These are phyloP conservation scores for Puccinia triticina DNA, from an alignment of 1,284 basidiomycete genomes.

Conservation along the genomic window DNA sequence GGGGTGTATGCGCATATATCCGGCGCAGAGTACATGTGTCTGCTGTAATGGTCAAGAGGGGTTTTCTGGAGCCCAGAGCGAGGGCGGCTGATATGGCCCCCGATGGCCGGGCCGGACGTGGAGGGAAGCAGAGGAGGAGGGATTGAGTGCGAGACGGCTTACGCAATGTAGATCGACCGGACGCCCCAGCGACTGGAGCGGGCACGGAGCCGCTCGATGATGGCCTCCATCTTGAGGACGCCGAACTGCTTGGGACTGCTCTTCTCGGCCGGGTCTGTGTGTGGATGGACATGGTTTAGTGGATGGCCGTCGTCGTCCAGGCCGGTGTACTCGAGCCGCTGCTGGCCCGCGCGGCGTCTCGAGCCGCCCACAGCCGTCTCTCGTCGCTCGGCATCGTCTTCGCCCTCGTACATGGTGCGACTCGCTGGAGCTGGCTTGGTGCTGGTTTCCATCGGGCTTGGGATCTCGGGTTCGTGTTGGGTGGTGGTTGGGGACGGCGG, in stretches of 20 bases:
- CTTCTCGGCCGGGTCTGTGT: background rate
- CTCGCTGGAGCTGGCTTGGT: background rate
- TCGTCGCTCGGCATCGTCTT: background rate
- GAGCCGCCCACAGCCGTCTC: background rate
- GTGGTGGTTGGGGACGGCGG: no score
- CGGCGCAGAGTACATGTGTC: no score
- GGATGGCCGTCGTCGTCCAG: background rate
- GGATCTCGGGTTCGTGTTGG: background rate
- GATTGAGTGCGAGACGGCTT: background rate
- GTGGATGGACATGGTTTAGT: background rate
- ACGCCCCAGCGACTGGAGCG: constrained; percentile 13
- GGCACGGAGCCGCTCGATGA: constrained; percentile 18
- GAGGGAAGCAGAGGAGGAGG: background rate
- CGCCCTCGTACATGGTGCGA: background rate
- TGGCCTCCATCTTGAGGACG: constrained; percentile 30
- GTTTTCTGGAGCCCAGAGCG: no score
- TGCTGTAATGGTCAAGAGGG: no score
- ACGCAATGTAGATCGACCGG: constrained; percentile 21
- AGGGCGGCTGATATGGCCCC: no score
- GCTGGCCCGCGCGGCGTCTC: background rate
- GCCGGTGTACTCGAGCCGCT: background rate
- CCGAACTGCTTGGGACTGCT: constrained; percentile 17
- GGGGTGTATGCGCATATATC: no score
- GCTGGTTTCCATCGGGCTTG: background rate
- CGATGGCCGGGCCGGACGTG: background rate